Conservation (phyloP, 495 filamentous ascomycete species). For the Penicillium fimorum region DNA sequence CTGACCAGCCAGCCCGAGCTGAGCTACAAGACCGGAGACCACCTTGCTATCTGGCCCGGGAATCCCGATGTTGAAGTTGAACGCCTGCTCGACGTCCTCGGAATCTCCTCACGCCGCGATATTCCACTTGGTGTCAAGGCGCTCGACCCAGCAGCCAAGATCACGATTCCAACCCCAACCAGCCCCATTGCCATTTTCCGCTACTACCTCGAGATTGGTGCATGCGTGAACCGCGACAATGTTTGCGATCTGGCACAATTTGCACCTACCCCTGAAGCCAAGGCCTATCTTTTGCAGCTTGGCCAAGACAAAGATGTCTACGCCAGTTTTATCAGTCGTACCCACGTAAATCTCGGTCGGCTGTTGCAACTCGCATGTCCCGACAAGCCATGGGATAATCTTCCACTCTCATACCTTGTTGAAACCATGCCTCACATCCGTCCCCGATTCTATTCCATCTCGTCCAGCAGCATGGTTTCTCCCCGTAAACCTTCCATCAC, state of each 20-base stretch:
- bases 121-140: conserved; percentile 33
- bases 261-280: conserved; percentile 39
- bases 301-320: conserved; percentile 38
- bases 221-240: conserved; percentile 43
- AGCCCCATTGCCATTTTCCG: conserved; percentile 41
- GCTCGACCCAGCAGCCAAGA: conserved; percentile 32
- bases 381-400: conserved; percentile 30
- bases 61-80: conserved; percentile 58
- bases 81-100: conserved; percentile 37
- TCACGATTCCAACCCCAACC: conserved; percentile 45
- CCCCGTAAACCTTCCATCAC: conserved; percentile 46
- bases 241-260: conserved; percentile 44
- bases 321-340: conserved; percentile 29
- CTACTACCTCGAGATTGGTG: conserved; percentile 52
- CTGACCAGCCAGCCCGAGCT: conserved; percentile 46
- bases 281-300: conserved; percentile 31
- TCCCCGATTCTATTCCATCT: conserved; percentile 56
- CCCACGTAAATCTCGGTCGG: conserved; percentile 43
- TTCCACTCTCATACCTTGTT: conserved; percentile 47
- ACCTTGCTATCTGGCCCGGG: conserved; percentile 69
- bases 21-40: conserved; percentile 70
- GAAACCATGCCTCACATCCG: conserved; percentile 43
- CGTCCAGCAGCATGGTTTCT: conserved; percentile 46
- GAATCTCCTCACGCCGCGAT: conserved; percentile 25
- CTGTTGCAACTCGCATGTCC: conserved; percentile 33